A percentile compares a stretch with the other conserved stretches of the same genome.
Evolutionary conservation across 345 rosid species (phyloP).

Genomic region (Cardamine resedifolia): DNA sequence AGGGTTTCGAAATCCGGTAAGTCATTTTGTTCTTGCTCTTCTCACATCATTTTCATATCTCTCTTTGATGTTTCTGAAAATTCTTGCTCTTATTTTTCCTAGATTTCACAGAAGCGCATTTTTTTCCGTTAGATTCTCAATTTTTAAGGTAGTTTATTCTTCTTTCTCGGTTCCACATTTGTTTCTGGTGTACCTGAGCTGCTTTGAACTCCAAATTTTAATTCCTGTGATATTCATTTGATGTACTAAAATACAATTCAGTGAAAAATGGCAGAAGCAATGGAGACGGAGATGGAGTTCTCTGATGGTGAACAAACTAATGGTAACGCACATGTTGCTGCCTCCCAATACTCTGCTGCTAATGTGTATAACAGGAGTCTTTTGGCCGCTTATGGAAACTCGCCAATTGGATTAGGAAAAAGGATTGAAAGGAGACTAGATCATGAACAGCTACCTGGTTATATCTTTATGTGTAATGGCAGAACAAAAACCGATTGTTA

Average conservation of each 20-base stretch:
- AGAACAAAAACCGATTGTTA: constrained; percentile 50
- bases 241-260: not conserved
- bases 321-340: not conserved
- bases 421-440: constrained; percentile 10
- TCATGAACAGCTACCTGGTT: constrained; percentile 44
- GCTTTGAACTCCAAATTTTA: not conserved
- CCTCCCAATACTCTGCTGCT: not conserved
- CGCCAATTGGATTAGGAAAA: constrained; percentile 15
- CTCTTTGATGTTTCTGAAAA: not conserved
- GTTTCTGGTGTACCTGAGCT: not conserved
- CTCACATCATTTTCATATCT: not conserved
- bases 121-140: not conserved
- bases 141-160: not conserved
- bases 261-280: constrained; percentile 15
- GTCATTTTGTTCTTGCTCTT: constrained; percentile 5
- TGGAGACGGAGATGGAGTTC: constrained; percentile 40
- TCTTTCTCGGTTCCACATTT: constrained; percentile 14
- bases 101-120: not conserved
- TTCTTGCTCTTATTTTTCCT: not conserved
- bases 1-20: too few relatives aligned
- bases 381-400: constrained; percentile 17
- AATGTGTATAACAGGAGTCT: constrained; percentile 16
- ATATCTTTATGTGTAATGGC: constrained; percentile 54
- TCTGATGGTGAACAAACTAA: constrained; percentile 33
- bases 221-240: not conserved